Base-by-base conservation (phyloP, 192 early-diverging fungal species). In the Obelidium mucronatum region DNA sequence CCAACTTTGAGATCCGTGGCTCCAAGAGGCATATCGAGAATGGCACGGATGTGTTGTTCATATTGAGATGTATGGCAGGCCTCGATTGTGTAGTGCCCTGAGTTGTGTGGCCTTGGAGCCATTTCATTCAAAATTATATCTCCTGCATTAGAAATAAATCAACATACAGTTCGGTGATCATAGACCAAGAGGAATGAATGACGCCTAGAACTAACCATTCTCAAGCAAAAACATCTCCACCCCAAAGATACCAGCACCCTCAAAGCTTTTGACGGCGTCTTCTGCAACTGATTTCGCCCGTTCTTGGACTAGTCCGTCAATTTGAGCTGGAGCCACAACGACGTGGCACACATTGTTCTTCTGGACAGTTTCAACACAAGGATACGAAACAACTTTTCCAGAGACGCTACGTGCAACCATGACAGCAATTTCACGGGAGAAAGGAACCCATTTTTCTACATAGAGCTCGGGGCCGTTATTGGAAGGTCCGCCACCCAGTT, bases 1-100 rank as follows among this genome's bases (percentile, higher is more conserved):
- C 93, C 93, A 2, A 98, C 97, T 82, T 97, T 98, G 78, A 98
- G 86, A 35, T 80, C 84, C 2, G 95, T 91, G 36, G 87, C 90
- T 54, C 97, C 97, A 11, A 99, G 87, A 6, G 98, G 96, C 66
- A 96, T 82, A 60, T 94, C 95, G 4, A 96, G 86, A 40, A 99
- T 93, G 34, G 94, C 93, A 33, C 97, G 93, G 67, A 99, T 79
- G 77, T 95, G 90, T 63, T 95, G 93, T 77, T 99, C 98, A 78
- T 93, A 99, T 83, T 99, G 98, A 36, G 96, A 97, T 13, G 98
- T 99, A 76, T 94, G 84, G 79, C 95, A 98, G 1, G 97, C 96
- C 76, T 99, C 98, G 74, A 94, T 97, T 8, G 98, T 98, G 79
- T 98, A 98, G 80, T 99, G 98, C 78, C 98, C 98, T 64, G 96